Evolutionary conservation across 345 rosid genomes (phyloP).

Genomic region (Moricandia moricandioides): DNA sequence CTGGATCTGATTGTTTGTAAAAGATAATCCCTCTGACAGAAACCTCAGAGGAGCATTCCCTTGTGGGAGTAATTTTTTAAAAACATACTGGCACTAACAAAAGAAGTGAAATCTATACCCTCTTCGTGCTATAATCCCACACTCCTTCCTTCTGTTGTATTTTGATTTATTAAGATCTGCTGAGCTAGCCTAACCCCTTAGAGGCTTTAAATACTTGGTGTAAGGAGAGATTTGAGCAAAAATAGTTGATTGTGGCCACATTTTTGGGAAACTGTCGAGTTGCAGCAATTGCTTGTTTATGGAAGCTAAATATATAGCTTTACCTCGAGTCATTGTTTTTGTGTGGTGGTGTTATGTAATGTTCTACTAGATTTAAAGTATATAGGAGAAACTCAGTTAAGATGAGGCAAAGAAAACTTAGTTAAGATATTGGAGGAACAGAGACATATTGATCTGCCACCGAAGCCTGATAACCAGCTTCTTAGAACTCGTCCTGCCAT

Average conservation of each 20-base stretch:
- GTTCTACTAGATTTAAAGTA: neutral
- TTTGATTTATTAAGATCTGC: neutral
- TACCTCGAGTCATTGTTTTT: neutral
- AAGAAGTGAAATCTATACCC: neutral
- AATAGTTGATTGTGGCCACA: conserved; percentile 2
- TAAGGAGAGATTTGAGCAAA: conserved; percentile 15
- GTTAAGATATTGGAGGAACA: conserved; percentile 35
- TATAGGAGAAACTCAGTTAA: conserved; percentile 2
- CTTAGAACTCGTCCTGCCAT: conserved; percentile 35
- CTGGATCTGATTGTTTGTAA: conserved; percentile 17
- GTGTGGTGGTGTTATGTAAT: conserved; percentile 4
- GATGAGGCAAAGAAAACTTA: neutral
- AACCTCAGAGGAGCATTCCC: neutral
- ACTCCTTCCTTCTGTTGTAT: conserved; percentile 12
- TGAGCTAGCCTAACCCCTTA: conserved; percentile 11
- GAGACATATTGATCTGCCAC: conserved; percentile 48
- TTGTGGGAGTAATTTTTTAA: conserved; percentile 26
- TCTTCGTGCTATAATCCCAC: conserved; percentile 12
- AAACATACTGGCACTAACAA: conserved; percentile 2
- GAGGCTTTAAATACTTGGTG: neutral
- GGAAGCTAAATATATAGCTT: neutral
- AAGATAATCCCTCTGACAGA: conserved; percentile 12
- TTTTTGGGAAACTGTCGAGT: neutral
- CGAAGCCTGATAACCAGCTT: conserved; percentile 44
- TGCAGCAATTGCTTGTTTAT: conserved; percentile 12